Conservation (phyloP, 2,329 filamentous ascomycete genomes). For the Grosmannia clavigera region DNA sequence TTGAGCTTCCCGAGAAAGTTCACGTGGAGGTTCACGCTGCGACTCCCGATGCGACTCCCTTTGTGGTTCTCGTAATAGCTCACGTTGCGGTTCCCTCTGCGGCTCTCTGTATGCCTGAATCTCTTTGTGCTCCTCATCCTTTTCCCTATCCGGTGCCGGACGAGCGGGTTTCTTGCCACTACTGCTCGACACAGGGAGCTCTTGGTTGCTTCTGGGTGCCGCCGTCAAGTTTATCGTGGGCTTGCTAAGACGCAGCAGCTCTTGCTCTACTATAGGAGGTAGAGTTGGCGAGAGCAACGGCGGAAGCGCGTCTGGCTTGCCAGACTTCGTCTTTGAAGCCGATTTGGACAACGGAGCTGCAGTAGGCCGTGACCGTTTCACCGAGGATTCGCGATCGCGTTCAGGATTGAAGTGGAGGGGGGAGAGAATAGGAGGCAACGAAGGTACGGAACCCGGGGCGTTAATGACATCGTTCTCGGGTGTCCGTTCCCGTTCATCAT, state of each 20-base stretch:
- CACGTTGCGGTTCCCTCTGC: neutral
- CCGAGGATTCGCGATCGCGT: conserved; percentile 5
- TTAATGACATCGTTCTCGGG: neutral
- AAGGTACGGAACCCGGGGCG: neutral
- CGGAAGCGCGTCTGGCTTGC: conserved; percentile 30
- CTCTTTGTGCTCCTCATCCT: neutral
- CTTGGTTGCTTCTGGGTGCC: conserved; percentile 15
- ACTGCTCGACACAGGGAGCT: conserved; percentile 20
- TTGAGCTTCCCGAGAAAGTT: neutral
- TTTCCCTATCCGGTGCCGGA: conserved; percentile 12
- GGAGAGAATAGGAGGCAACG: conserved; percentile 1
- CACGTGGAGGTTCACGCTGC: conserved; percentile 7
- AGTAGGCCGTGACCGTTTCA: conserved; percentile 7
- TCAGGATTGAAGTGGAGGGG: conserved; percentile 2
- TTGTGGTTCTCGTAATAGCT: neutral
- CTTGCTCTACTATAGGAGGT: conserved; percentile 37
- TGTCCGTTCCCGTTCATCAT: neutral
- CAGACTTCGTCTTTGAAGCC: conserved; percentile 1
- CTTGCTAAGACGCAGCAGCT: conserved; percentile 26
- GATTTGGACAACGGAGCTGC: conserved; percentile 14
- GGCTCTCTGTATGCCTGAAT: neutral
- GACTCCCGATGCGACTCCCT: neutral
- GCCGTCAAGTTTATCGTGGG: conserved; percentile 12
- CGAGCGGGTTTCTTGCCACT: conserved; percentile 24
- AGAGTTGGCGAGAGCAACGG: conserved; percentile 43